A percentile compares a stretch with the other conserved stretches of the same genome.
These are phyloP conservation scores for Arthrobotrys musiformis DNA, from an alignment of 2,329 filamentous ascomycete species.

Conservation along the genomic window DNA sequence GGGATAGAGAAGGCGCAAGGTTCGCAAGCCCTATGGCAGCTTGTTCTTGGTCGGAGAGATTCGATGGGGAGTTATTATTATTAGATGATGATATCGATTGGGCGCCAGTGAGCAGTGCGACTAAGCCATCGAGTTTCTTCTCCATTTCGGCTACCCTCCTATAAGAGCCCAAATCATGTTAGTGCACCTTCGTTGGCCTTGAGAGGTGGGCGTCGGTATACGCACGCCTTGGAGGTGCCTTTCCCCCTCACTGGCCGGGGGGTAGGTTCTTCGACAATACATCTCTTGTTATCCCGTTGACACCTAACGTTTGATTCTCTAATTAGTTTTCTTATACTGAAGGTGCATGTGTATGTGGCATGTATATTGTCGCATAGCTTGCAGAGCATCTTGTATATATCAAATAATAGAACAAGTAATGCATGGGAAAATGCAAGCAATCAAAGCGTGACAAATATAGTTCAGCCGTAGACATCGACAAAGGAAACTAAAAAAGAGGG, in stretches of 20 bases:
- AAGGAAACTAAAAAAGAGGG: not conserved
- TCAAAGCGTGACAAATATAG: not conserved
- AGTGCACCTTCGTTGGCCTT: not conserved
- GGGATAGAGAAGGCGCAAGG: constrained; percentile 44
- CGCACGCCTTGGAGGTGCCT: constrained; percentile 65
- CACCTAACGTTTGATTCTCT: constrained; percentile 52
- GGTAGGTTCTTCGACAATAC: constrained; percentile 50
- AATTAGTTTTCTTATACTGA: constrained; percentile 52
- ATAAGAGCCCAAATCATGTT: not conserved
- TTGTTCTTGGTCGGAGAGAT: constrained; percentile 56
- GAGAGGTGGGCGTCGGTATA: constrained; percentile 7
- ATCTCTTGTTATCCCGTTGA: constrained; percentile 49
- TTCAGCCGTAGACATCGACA: constrained; percentile 31
- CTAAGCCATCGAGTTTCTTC: constrained; percentile 59
- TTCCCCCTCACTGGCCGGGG: constrained; percentile 64
- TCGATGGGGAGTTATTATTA: constrained; percentile 53
- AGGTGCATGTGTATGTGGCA: constrained; percentile 35
- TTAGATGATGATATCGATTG: constrained; percentile 46
- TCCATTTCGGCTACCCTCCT: constrained; percentile 61
- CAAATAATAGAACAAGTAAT: constrained; percentile 8
- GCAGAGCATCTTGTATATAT: constrained; percentile 34
- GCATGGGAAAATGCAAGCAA: too few relatives aligned
- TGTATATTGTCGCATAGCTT: constrained; percentile 50
- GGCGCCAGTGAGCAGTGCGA: constrained; percentile 47
- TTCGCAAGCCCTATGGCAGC: constrained; percentile 60